These are phyloP conservation scores for Sorghum bicolor DNA, from an alignment of 176 grass and related monocot genomes.

Conservation along the genomic window Sorghum_bicolor_NCBIv3 NC_012878.2:7280001-7280500, in stretches of 20 bases:
- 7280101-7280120: not conserved
- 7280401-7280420: not conserved
- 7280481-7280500: not conserved
- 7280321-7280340: not conserved
- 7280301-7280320: not conserved
- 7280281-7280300: not conserved
- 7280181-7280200: not conserved
- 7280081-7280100: not conserved
- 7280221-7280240: not conserved
- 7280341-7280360: not conserved
- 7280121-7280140: not conserved
- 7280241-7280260: not conserved
- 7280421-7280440: not conserved
- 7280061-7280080: not conserved
- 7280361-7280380: not conserved
- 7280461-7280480: not conserved
- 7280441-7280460: not conserved
- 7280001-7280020: not conserved
- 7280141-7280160: not conserved
- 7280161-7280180: not conserved
- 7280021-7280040: not conserved
- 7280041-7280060: not conserved
- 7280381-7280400: not conserved
- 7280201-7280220: not conserved
- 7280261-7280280: not conserved